phyloP scores from a whole-genome alignment of 345 rosid species.

The Eucalyptus regnans region DNA sequence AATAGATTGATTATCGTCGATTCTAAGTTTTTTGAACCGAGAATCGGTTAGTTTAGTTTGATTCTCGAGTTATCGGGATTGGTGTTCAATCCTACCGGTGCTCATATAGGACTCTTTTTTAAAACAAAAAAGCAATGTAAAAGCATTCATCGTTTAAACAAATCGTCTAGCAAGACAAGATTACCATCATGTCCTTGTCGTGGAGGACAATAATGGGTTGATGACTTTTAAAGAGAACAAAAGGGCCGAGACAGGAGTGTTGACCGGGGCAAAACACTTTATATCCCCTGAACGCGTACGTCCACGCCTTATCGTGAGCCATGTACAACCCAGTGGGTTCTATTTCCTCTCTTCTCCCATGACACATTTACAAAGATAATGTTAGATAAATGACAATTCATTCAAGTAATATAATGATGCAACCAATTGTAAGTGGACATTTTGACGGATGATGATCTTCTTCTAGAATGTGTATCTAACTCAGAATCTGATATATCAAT shows the following conservation, averaged over 20 bases:
- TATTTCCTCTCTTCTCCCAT: neutral
- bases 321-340: neutral
- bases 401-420: neutral
- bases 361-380: neutral
- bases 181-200: neutral
- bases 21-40: neutral
- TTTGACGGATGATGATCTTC: neutral
- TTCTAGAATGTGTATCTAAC: neutral
- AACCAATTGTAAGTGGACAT: neutral
- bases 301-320: neutral
- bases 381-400: neutral
- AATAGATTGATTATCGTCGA: rapidly evolving
- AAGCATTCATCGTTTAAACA: neutral
- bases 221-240: neutral
- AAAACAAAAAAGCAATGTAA: neutral
- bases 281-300: neutral
- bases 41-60: neutral
- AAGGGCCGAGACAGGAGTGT: neutral
- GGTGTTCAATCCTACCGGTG: neutral
- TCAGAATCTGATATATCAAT: neutral
- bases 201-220: neutral
- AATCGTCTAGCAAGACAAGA: neutral
- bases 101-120: neutral
- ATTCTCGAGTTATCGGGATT: neutral
- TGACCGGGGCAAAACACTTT: neutral